Evolutionary conservation across 495 filamentous ascomycete genomes (phyloP).

Genomic region (Talaromyces trachyspermus): DNA sequence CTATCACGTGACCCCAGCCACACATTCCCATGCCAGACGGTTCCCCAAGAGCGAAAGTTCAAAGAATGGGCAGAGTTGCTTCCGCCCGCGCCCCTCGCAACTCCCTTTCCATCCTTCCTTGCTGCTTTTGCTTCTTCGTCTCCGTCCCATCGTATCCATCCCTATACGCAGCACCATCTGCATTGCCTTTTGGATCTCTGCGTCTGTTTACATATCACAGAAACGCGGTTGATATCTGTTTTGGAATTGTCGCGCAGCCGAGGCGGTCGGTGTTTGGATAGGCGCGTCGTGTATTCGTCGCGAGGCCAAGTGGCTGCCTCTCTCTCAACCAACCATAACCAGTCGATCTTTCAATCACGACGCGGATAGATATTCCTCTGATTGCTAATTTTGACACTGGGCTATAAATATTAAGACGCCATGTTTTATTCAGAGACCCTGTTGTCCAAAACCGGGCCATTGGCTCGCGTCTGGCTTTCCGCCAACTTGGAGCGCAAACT

Average conservation of each 20-base stretch:
- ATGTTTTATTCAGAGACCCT: conserved; percentile 99
- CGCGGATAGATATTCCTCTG: background rate
- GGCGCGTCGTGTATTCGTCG: conserved; percentile 6
- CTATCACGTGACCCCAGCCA: conserved; percentile 21
- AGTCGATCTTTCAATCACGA: background rate
- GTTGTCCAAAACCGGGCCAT: conserved; percentile 88
- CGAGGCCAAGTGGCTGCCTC: background rate
- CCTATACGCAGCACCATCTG: background rate
- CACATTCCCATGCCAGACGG: conserved; percentile 8
- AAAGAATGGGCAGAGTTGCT: conserved; percentile 3
- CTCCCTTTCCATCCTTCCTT: background rate
- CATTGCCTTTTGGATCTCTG: too few species aligned
- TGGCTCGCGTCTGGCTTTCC: conserved; percentile 97
- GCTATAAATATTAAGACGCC: too few species aligned
- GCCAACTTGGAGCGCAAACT: conserved; percentile 97
- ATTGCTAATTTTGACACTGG: too few species aligned
- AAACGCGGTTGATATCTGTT: too few species aligned
- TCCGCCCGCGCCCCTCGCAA: conserved; percentile 6
- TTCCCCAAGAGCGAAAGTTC: background rate
- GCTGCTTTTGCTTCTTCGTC: conserved; percentile 6
- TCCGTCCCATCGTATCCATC: background rate
- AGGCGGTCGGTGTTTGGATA: conserved; percentile 6
- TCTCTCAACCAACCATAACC: background rate
- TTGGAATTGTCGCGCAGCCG: conserved; percentile 2
- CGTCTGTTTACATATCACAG: too few species aligned